Evolutionary conservation across 2,329 filamentous ascomycete species (phyloP), one percentile per base, ranked within the genome.

Genomic region (Diaporthe sp.): DNA sequence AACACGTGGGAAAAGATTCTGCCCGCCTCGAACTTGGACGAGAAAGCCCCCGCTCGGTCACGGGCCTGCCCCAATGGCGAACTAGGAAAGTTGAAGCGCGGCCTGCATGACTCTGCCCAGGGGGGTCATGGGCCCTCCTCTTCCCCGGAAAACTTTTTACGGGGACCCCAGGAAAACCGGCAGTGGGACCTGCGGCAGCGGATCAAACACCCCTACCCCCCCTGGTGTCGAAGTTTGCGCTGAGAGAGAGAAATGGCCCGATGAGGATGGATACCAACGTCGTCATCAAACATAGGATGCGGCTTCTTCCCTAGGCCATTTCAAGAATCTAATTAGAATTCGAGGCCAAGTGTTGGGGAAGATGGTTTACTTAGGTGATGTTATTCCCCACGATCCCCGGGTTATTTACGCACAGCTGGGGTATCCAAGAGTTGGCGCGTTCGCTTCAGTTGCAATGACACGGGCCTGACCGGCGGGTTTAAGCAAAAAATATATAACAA

Each of bases 81-180:
- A 70, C 49, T 42, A 42, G 65, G 65, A 42, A 70, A 42, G 46
- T 39, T 10, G 65, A 70, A 70, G 65, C 65, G 65, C 65, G 34
- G 0, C 49, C 37, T 28, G 65, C 65, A 70, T 70, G 65, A 70
- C 65, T 42, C 65, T 70, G 65, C n/a, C 49, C 34, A 17, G 49
- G 13, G 34, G 22, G 65, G 10, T 22, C 44, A 39, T 68, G 34
- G 46, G 65, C 22, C 62, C 62, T 53, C 62, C 19, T 53, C 49
- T 70, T 70, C 65, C 65, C 65, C 65, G 17, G 65, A 70, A 70
- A 70, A 70, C 34, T 42, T 70, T 42, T 55, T 70, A 55, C 46
- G 65, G 65, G 65, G 65, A 70, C 65, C 65, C 65, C 65, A 70
- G 65, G 34, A 70, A 70, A 70, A 42, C 22, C 65, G 65, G 46